Evolutionary conservation across 2,329 filamentous ascomycete genomes (phyloP).

Genomic region (Colletotrichum sansevieriae): DNA sequence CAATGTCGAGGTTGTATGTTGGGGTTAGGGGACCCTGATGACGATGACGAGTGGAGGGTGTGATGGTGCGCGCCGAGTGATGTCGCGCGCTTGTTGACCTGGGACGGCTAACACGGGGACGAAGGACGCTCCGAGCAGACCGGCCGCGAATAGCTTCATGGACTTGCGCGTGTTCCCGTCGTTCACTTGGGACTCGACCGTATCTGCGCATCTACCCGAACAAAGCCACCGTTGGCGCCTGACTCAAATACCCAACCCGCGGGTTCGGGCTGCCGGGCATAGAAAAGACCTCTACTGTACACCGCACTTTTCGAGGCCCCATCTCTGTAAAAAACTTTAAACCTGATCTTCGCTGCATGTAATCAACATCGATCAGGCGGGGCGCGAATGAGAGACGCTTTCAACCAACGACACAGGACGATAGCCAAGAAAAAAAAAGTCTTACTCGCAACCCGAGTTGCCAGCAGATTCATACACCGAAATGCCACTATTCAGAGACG

Average conservation of each 20-base stretch:
- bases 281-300: neutral
- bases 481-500: conserved; percentile 26
- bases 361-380: conserved; percentile 9
- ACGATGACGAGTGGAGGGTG: neutral
- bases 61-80: too few species aligned
- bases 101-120: neutral
- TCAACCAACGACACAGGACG: neutral
- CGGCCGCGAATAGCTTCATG: conserved; percentile 23
- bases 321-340: neutral
- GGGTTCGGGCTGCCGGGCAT: neutral
- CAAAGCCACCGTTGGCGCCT: conserved; percentile 5
- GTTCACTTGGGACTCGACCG: neutral
- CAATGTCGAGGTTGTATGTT: too few species aligned
- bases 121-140: neutral
- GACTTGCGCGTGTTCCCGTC: neutral
- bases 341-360: conserved; percentile 29
- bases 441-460: neutral
- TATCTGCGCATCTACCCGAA: neutral
- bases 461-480: neutral
- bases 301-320: neutral
- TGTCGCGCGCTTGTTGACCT: neutral
- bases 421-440: neutral
- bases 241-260: conserved; percentile 22
- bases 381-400: neutral
- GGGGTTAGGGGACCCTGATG: neutral